Evolutionary conservation across 148 eudicot species (phyloP).

Genomic region (Cornus kousa): DNA sequence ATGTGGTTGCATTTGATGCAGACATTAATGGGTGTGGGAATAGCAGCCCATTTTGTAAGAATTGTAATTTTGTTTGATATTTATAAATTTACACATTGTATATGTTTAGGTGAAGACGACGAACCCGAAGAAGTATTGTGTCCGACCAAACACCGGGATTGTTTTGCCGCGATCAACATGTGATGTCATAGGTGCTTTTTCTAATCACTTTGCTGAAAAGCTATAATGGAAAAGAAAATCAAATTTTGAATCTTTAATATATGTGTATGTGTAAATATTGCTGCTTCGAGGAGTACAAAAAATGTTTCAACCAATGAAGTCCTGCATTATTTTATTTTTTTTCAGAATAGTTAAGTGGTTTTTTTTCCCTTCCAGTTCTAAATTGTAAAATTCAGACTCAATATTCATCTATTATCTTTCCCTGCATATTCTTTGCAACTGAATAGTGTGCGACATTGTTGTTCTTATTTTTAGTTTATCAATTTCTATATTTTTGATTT

Average conservation of each 20-base stretch:
- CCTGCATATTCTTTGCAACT: slow-evolving; percentile 10
- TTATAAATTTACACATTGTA: background rate
- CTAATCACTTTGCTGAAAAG: slow-evolving; percentile 3
- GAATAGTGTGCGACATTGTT: background rate
- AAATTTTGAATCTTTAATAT: background rate
- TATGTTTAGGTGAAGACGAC: slow-evolving; percentile 68
- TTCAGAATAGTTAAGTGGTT: no score
- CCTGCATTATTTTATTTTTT: background rate
- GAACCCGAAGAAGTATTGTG: slow-evolving; percentile 86
- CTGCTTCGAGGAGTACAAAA: background rate
- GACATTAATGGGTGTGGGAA: background rate
- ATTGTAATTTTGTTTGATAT: background rate
- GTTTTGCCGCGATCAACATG: slow-evolving; percentile 68
- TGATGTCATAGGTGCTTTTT: slow-evolving; percentile 48
- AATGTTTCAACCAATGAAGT: background rate
- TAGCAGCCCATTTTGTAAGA: background rate
- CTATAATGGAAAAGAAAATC: background rate
- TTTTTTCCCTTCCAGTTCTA: background rate
- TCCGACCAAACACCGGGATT: slow-evolving; percentile 77
- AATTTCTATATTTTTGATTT: background rate
- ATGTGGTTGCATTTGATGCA: no score
- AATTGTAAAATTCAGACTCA: background rate
- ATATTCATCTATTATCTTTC: background rate
- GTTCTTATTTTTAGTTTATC: background rate
- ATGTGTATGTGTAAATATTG: background rate